phyloP scores from a whole-genome alignment of 2,329 filamentous ascomycete genomes.

The Balansia obtecta region DNA sequence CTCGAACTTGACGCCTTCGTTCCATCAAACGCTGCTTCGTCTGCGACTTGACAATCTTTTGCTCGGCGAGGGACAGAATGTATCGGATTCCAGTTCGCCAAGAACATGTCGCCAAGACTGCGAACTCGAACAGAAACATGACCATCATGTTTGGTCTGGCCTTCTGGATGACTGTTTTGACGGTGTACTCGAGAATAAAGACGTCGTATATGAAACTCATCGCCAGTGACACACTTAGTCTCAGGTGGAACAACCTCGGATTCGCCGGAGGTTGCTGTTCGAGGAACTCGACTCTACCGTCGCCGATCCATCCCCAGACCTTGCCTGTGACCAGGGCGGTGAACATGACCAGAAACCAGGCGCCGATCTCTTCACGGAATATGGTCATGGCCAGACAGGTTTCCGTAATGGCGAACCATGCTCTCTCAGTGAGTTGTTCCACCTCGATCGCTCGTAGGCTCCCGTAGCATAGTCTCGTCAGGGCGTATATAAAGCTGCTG shows the following conservation, averaged over 20 bases:
- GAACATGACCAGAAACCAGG: constrained; percentile 95
- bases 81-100: constrained; percentile 71
- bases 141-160: constrained; percentile 98
- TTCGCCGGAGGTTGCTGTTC: constrained; percentile 92
- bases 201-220: constrained; percentile 71
- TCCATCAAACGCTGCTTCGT: constrained; percentile 56
- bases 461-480: constrained; percentile 86
- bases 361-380: constrained; percentile 87
- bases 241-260: constrained; percentile 73
- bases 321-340: constrained; percentile 84
- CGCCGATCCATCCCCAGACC: constrained; percentile 97
- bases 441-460: constrained; percentile 85
- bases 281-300: constrained; percentile 83
- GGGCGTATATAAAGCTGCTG: constrained; percentile 67
- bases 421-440: constrained; percentile 93
- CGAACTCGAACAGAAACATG: constrained; percentile 98
- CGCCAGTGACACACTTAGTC: constrained; percentile 66
- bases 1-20: constrained; percentile 54
- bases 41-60: constrained; percentile 62
- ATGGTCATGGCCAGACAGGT: constrained; percentile 97
- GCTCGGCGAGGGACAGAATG: constrained; percentile 63
- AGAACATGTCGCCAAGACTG: constrained; percentile 70
- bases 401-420: constrained; percentile 96
- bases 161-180: constrained; percentile 72
- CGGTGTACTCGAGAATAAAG: constrained; percentile 68